A percentile compares a stretch with the other conserved stretches of the same genome.
Conservation (phyloP, 306 rosid species). For the Trifolium fragiferum region DNA sequence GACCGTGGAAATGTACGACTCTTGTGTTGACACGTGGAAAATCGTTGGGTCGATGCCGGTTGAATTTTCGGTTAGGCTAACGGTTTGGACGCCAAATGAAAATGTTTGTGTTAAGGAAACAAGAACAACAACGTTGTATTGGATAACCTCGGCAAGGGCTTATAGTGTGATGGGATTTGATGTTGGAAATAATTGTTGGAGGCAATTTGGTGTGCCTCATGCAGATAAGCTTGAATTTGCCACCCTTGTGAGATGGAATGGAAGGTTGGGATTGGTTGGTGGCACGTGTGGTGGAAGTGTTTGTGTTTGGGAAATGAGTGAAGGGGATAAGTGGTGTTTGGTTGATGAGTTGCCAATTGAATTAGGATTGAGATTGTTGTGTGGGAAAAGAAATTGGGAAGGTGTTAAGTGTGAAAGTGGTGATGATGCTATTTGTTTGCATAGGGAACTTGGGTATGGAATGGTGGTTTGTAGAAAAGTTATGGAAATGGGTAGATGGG, state of each 20-base stretch:
- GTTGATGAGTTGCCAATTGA: slow-evolving; percentile 61
- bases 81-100: slow-evolving; percentile 84
- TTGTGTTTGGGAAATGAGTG: slow-evolving; percentile 65
- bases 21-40: slow-evolving; percentile 49
- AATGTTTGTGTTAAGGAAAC: slow-evolving; percentile 51
- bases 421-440: slow-evolving; percentile 60
- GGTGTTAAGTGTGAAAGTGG: slow-evolving; percentile 64
- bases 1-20: slow-evolving; percentile 70
- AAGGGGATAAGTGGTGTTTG: slow-evolving; percentile 57
- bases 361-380: slow-evolving; percentile 56
- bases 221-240: slow-evolving; percentile 76
- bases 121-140: slow-evolving; percentile 48
- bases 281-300: slow-evolving; percentile 52
- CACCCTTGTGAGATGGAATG: slow-evolving; percentile 52
- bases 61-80: slow-evolving; percentile 75
- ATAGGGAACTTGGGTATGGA: slow-evolving; percentile 62
- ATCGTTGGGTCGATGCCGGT: slow-evolving; percentile 57
- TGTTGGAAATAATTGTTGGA: slow-evolving; percentile 53
- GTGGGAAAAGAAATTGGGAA: slow-evolving; percentile 61
- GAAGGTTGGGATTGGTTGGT: slow-evolving; percentile 59
- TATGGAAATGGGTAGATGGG: slow-evolving; percentile 47
- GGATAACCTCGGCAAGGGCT: slow-evolving; percentile 81
- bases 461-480: slow-evolving; percentile 60
- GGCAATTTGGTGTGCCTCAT: slow-evolving; percentile 64
- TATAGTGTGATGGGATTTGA: slow-evolving; percentile 63